Percentiles rank a stretch among this genome's conserved stretches.
These are phyloP conservation scores for Serendipita sp. DNA, from an alignment of 768 basidiomycete genomes.

Conservation along the genomic window DNA sequence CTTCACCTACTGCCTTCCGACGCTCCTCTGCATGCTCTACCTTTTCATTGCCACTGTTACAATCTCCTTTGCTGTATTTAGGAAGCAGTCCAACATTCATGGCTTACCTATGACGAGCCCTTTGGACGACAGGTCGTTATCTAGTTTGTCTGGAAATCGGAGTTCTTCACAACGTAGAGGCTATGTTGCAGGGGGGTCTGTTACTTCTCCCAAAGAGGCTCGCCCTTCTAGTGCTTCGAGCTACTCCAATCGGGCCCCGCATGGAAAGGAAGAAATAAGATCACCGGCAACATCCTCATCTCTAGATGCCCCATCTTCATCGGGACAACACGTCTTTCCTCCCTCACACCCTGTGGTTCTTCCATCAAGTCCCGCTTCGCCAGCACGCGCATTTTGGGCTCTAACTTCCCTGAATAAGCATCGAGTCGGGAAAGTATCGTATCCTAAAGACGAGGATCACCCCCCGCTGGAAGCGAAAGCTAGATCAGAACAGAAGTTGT, in stretches of 20 bases:
- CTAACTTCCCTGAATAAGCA: too few species aligned
- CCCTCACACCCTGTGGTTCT: background rate
- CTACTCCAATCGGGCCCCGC: too few species aligned
- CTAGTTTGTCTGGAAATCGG: background rate
- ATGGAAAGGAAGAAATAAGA: too few species aligned
- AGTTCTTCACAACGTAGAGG: background rate
- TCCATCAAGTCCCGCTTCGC: background rate
- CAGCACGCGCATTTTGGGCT: too few species aligned
- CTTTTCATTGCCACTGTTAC: background rate
- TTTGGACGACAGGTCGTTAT: background rate
- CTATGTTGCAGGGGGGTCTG: background rate
- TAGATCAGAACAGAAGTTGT: background rate
- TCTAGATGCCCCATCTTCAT: background rate
- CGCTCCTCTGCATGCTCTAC: conserved; percentile 1
- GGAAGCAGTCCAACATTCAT: background rate
- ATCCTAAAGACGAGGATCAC: background rate
- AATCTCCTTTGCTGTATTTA: background rate
- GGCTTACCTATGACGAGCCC: background rate
- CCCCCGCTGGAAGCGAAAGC: background rate
- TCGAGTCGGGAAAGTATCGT: background rate
- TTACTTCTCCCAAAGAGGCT: background rate
- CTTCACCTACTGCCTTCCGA: conserved; percentile 2
- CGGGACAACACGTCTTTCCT: background rate
- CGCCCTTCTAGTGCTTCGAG: background rate
- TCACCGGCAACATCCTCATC: too few species aligned